Percentiles rank a stretch among this genome's conserved stretches.
phyloP scores from a whole-genome alignment of 2,329 filamentous ascomycete genomes.

The Scleromitrula shiraiana region DNA sequence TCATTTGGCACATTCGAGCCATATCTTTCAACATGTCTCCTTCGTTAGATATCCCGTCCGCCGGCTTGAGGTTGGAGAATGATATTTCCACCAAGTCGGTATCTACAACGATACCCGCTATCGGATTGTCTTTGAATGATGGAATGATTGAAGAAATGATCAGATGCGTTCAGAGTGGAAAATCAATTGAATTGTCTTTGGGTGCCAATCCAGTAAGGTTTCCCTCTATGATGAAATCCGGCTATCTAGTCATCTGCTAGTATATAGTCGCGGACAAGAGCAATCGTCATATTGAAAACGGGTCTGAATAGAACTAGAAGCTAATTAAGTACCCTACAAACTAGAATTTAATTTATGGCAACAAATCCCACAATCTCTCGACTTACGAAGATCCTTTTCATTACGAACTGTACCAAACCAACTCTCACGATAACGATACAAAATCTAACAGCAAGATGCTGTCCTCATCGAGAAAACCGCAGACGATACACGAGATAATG shows the following conservation, averaged over 20 bases:
- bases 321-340: slow-evolving; percentile 9
- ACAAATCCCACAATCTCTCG: slow-evolving; percentile 10
- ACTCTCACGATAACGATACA: too few relatives aligned
- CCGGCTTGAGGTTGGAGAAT: slow-evolving; percentile 8
- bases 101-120: slow-evolving; percentile 1
- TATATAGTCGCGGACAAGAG: background rate
- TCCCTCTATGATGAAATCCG: too few relatives aligned
- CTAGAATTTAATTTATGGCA: slow-evolving; percentile 7
- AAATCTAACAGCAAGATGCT: slow-evolving; percentile 7
- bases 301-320: background rate
- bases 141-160: slow-evolving; percentile 56
- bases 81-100: slow-evolving; percentile 6
- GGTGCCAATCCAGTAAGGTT: slow-evolving; percentile 51
- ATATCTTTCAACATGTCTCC: slow-evolving; percentile 3
- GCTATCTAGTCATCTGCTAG: background rate
- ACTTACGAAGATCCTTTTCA: slow-evolving; percentile 38
- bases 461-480: background rate
- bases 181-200: slow-evolving; percentile 48
- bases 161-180: slow-evolving; percentile 47
- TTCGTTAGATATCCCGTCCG: slow-evolving; percentile 6
- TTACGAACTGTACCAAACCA: slow-evolving; percentile 47
- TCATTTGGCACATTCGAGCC: background rate
- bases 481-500: background rate
- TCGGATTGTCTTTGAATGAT: slow-evolving; percentile 50
- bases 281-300: slow-evolving; percentile 13